A percentile compares a stretch with the other conserved stretches of the same genome.
Conservation (phyloP, 164 flowering plant genomes). For the Nymphaea thermarum region DNA sequence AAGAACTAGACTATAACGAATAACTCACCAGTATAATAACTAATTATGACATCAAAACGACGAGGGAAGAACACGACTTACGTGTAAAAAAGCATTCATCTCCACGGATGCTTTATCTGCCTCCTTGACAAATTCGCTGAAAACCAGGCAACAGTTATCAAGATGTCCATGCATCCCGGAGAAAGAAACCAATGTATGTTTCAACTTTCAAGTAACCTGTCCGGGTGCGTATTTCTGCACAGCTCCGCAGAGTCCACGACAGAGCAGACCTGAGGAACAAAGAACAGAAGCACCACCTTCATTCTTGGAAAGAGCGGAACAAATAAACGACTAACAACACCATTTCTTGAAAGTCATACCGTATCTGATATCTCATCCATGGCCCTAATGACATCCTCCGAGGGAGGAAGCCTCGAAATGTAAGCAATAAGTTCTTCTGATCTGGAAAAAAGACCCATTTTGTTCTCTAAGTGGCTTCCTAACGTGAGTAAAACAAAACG, state of each 20-base stretch:
- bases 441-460: constrained; percentile 22
- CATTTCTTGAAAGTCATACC: constrained; percentile 17
- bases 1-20: too few relatives aligned
- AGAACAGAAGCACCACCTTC: background rate
- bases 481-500: background rate
- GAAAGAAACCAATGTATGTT: background rate
- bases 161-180: background rate
- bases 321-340: background rate
- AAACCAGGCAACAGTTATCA: constrained; percentile 1
- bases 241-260: constrained; percentile 90
- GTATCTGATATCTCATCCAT: constrained; percentile 94
- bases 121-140: constrained; percentile 83
- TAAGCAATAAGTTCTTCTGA: constrained; percentile 57
- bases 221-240: constrained; percentile 93
- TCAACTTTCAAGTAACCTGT: constrained; percentile 32
- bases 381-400: constrained; percentile 50
- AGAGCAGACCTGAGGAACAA: constrained; percentile 56
- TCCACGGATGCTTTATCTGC: constrained; percentile 77
- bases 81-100: constrained; percentile 86
- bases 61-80: constrained; percentile 7
- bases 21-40: too few relatives aligned
- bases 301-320: background rate
- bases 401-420: constrained; percentile 51
- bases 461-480: too few relatives aligned
- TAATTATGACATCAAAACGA: too few relatives aligned